Conservation (phyloP, 129 eudicot genomes). For the Tagetes patula region DNA sequence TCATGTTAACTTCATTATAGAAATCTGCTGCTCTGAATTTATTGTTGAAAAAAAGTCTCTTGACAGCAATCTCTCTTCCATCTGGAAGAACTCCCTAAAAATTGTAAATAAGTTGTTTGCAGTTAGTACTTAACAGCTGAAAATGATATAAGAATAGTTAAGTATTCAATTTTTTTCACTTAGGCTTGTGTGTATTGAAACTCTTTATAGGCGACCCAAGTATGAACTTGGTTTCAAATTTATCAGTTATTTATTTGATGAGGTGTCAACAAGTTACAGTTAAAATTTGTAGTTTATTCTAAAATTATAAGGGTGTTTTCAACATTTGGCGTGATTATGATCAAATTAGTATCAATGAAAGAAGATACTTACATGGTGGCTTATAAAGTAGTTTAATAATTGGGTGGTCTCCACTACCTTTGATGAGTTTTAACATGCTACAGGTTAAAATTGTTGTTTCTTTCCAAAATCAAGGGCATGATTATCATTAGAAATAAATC, state of each 20-base stretch:
- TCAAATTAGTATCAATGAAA: neutral
- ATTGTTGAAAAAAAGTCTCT: constrained; percentile 81
- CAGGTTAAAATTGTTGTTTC: neutral
- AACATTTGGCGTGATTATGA: neutral
- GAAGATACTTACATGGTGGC: neutral
- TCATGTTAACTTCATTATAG: constrained; percentile 81
- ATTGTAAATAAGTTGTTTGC: neutral
- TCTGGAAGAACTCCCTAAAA: constrained; percentile 71
- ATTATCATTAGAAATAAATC: neutral
- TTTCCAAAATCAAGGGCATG: neutral
- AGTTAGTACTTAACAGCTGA: neutral
- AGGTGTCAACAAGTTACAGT: neutral
- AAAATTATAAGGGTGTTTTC: neutral
- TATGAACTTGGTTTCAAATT: neutral
- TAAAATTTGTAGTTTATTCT: neutral
- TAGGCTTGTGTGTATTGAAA: neutral
- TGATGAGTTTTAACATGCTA: neutral
- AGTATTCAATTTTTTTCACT: neutral
- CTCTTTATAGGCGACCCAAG: neutral
- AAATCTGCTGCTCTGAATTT: constrained; percentile 86
- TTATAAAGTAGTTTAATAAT: neutral
- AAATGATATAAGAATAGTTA: neutral
- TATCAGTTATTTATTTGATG: neutral
- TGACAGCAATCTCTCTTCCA: constrained; percentile 89
- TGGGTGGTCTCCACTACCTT: neutral